phyloP scores from a whole-genome alignment of 495 filamentous ascomycete species.

The Penicillium atrosanguineum region DNA sequence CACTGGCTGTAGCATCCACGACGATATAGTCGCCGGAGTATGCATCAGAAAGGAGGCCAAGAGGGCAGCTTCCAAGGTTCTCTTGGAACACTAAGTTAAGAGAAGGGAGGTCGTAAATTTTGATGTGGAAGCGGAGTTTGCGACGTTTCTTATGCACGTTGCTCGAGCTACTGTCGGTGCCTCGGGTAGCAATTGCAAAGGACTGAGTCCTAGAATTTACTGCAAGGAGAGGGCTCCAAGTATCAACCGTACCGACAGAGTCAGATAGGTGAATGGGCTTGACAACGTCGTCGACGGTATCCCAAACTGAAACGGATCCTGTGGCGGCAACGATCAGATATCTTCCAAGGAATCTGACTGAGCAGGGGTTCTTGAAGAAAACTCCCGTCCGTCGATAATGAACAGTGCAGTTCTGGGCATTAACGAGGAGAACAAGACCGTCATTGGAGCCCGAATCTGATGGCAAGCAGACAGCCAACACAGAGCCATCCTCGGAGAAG shows the following conservation, averaged over 20 bases:
- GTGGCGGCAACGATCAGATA: slow-evolving; percentile 37
- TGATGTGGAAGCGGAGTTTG: slow-evolving; percentile 22
- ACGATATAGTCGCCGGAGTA: slow-evolving; percentile 59
- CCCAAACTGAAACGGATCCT: slow-evolving; percentile 38
- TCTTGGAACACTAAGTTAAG: slow-evolving; percentile 29
- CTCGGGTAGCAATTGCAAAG: slow-evolving; percentile 30
- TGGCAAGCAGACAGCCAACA: slow-evolving; percentile 61
- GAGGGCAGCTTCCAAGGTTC: slow-evolving; percentile 23
- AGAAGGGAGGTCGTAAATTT: slow-evolving; percentile 39
- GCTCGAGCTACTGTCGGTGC: background rate
- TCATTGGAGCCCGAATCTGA: slow-evolving; percentile 21
- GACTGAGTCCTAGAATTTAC: slow-evolving; percentile 36
- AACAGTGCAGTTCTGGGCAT: slow-evolving; percentile 32
- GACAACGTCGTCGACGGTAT: slow-evolving; percentile 42
- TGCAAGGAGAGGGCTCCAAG: slow-evolving; percentile 25
- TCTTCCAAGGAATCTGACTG: slow-evolving; percentile 33
- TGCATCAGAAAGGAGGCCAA: slow-evolving; percentile 36
- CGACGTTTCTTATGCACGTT: slow-evolving; percentile 22
- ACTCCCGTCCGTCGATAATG: slow-evolving; percentile 32
- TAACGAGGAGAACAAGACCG: slow-evolving; percentile 34
- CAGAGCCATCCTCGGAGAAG: slow-evolving; percentile 85
- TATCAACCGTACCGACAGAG: slow-evolving; percentile 4
- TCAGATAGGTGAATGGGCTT: slow-evolving; percentile 23
- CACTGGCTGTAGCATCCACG: slow-evolving; percentile 38
- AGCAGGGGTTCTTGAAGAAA: slow-evolving; percentile 29